Evolutionary conservation across 495 filamentous ascomycete genomes (phyloP).

Genomic region (Cercophora sp.): DNA sequence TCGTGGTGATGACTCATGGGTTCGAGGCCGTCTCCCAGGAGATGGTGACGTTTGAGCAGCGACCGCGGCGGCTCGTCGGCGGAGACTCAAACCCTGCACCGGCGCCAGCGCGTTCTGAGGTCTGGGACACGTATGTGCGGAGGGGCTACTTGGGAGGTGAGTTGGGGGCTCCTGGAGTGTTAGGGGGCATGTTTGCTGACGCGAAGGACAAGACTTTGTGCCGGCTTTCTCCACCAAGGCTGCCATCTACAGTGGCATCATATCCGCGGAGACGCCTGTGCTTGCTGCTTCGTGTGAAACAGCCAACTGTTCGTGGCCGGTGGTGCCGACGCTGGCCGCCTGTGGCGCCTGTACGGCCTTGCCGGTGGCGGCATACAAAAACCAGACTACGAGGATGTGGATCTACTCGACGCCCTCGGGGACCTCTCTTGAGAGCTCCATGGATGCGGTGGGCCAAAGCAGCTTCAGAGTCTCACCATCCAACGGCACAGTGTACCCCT

Average conservation of each 20-base stretch:
- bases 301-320: constrained; percentile 34
- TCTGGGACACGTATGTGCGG: constrained; percentile 27
- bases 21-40: constrained; percentile 37
- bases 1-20: constrained; percentile 31
- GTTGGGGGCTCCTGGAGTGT: background rate
- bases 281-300: constrained; percentile 26
- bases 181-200: background rate
- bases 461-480: constrained; percentile 29
- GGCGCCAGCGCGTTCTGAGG: constrained; percentile 23
- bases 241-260: constrained; percentile 37
- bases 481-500: constrained; percentile 16
- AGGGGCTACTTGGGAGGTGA: constrained; percentile 21
- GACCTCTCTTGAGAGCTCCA: constrained; percentile 18
- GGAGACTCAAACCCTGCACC: constrained; percentile 13
- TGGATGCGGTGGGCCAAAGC: constrained; percentile 16
- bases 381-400: constrained; percentile 23
- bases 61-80: constrained; percentile 13
- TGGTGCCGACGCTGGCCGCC: constrained; percentile 32
- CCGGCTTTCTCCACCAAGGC: constrained; percentile 33
- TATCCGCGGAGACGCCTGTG: constrained; percentile 21
- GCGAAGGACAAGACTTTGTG: constrained; percentile 17
- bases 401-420: constrained; percentile 29
- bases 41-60: constrained; percentile 35
- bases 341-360: constrained; percentile 28
- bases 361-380: constrained; percentile 18